phyloP scores from a whole-genome alignment of 2,329 filamentous ascomycete species.

The Leptographium flavum region DNA sequence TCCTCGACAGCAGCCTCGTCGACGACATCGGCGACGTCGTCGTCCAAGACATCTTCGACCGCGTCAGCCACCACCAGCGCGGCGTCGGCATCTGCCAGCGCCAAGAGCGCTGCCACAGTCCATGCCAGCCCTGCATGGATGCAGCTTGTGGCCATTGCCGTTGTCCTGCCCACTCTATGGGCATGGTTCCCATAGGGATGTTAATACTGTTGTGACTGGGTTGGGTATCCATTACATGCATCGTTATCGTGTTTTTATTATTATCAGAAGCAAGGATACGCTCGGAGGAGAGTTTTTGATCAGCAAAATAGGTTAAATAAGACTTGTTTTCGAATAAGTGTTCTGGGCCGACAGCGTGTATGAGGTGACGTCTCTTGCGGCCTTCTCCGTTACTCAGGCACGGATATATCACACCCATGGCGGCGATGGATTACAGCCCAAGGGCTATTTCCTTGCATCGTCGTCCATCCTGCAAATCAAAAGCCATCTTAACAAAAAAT shows the following conservation, averaged over 20 bases:
- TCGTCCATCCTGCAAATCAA: too few relatives aligned
- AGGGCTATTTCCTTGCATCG: too few relatives aligned
- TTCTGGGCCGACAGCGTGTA: too few relatives aligned
- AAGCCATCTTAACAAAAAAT: too few relatives aligned
- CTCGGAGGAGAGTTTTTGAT: too few relatives aligned
- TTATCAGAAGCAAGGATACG: too few relatives aligned
- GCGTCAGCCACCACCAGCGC: conserved; percentile 1
- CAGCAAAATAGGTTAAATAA: too few relatives aligned
- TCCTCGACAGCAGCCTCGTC: conserved; percentile 5
- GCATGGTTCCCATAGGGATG: conserved; percentile 3
- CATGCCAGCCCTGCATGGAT: conserved; percentile 5
- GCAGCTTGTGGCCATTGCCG: conserved; percentile 1
- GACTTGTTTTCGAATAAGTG: too few relatives aligned
- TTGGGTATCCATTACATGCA: not conserved
- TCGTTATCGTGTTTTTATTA: not conserved
- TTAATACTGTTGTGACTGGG: not conserved
- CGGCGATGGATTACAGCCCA: too few relatives aligned
- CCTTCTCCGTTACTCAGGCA: too few relatives aligned
- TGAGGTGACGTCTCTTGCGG: too few relatives aligned
- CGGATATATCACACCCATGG: too few relatives aligned
- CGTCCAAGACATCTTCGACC: not conserved
- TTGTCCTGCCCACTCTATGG: conserved; percentile 5
- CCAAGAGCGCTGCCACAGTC: conserved; percentile 7
- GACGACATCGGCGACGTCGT: conserved; percentile 7
- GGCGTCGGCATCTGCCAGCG: not conserved